A percentile compares a stretch with the other conserved stretches of the same genome.
These are phyloP conservation scores for Apiotrichum veenhuisii DNA, from an alignment of 1,284 basidiomycete genomes.

Conservation along the genomic window DNA sequence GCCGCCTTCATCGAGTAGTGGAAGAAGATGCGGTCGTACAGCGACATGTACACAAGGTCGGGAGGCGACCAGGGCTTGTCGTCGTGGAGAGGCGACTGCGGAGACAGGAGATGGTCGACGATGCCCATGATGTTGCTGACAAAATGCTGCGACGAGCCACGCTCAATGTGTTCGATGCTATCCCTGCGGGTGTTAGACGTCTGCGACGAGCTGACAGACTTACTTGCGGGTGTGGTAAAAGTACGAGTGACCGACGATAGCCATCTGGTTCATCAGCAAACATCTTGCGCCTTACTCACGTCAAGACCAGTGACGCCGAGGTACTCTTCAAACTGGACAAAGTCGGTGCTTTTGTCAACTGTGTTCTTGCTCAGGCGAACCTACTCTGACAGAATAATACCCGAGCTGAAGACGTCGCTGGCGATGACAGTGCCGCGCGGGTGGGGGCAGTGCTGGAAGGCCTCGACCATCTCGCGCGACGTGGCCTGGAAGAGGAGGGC, in stretches of 20 bases:
- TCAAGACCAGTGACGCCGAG: slow-evolving; percentile 80
- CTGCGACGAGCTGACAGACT: not conserved
- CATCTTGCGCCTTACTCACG: slow-evolving; percentile 51
- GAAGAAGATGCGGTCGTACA: slow-evolving; percentile 65
- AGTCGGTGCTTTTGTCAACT: slow-evolving; percentile 67
- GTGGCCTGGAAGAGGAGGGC: slow-evolving; percentile 96
- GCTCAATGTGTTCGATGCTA: slow-evolving; percentile 31
- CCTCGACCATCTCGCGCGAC: slow-evolving; percentile 86
- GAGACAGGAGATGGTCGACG: slow-evolving; percentile 66
- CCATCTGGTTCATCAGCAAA: slow-evolving; percentile 62
- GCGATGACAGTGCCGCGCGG: slow-evolving; percentile 89
- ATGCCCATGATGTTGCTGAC: slow-evolving; percentile 84
- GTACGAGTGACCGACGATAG: slow-evolving; percentile 82
- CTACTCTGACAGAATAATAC: slow-evolving; percentile 84
- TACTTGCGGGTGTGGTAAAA: slow-evolving; percentile 82
- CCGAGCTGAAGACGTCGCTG: slow-evolving; percentile 90
- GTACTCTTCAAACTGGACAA: slow-evolving; percentile 90
- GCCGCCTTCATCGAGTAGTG: slow-evolving; percentile 68
- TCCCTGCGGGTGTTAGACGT: slow-evolving; percentile 20
- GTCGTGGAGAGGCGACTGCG: slow-evolving; percentile 37
- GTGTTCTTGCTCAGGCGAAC: slow-evolving; percentile 34
- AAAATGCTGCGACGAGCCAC: slow-evolving; percentile 66
- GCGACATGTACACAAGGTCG: slow-evolving; percentile 65
- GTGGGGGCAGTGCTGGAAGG: slow-evolving; percentile 77
- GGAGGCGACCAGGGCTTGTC: slow-evolving; percentile 39